A percentile compares a stretch with the other conserved stretches of the same genome.
Conservation (phyloP, 2,329 filamentous ascomycete species). For the Stachybotrys elegans region DNA sequence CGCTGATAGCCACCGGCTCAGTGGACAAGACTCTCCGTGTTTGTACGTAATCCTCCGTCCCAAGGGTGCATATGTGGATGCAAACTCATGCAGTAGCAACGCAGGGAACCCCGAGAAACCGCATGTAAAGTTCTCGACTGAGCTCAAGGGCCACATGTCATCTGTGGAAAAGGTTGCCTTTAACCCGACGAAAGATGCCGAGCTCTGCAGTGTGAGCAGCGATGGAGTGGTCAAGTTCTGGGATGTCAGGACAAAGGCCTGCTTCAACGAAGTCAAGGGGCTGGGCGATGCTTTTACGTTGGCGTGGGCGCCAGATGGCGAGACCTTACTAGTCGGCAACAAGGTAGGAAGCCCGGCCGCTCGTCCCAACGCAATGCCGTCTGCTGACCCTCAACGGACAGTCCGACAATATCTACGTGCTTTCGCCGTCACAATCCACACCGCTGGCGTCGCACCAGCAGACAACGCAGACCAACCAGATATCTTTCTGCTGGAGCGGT, state of each 20-base stretch:
- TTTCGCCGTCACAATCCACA: constrained; percentile 54
- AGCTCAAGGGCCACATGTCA: constrained; percentile 63
- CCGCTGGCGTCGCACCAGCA: constrained; percentile 57
- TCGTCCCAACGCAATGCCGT: neutral
- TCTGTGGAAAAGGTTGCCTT: constrained; percentile 72
- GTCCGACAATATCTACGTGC: constrained; percentile 57
- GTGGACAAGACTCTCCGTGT: constrained; percentile 66
- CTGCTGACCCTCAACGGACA: constrained; percentile 20
- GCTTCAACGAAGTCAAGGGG: constrained; percentile 63
- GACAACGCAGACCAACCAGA: constrained; percentile 62
- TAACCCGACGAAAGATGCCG: constrained; percentile 70
- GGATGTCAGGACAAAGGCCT: constrained; percentile 70
- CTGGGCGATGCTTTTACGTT: constrained; percentile 65
- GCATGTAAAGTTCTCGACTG: constrained; percentile 68
- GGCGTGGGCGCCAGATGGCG: constrained; percentile 69
- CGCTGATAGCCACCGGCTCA: constrained; percentile 76
- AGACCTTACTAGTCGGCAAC: constrained; percentile 65
- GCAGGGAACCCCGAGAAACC: constrained; percentile 73
- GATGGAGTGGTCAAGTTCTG: constrained; percentile 75
- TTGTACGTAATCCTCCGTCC: constrained; percentile 51
- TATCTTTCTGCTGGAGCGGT: constrained; percentile 70
- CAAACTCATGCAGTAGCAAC: too few species aligned
- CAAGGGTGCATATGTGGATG: neutral
- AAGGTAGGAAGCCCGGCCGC: constrained; percentile 45
- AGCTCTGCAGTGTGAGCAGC: constrained; percentile 68